These are phyloP conservation scores for Rhizoclosmatium sp. DNA, from an alignment of 192 early-diverging fungal species.

Conservation along the genomic window DNA sequence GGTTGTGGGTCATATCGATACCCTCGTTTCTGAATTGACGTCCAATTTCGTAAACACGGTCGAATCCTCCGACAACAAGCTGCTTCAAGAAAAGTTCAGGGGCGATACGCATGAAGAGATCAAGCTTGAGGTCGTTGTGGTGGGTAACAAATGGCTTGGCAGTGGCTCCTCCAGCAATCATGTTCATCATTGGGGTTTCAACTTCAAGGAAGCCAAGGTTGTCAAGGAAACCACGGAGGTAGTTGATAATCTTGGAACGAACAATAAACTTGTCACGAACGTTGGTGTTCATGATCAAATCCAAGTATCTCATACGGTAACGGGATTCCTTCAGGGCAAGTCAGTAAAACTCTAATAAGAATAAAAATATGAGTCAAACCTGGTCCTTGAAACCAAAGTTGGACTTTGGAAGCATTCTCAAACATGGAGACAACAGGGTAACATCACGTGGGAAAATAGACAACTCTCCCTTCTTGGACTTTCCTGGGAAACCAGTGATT, in stretches of 20 bases:
- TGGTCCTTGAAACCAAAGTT: slow-evolving; percentile 97
- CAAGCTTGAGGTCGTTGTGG: slow-evolving; percentile 99
- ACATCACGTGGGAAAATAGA: slow-evolving; percentile 93
- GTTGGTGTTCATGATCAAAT: slow-evolving; percentile 97
- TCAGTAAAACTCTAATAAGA: not conserved
- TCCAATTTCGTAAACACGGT: slow-evolving; percentile 99
- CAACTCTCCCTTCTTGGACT: slow-evolving; percentile 92
- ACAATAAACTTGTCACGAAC: slow-evolving; percentile 95
- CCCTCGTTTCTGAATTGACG: slow-evolving; percentile 99
- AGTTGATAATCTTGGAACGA: slow-evolving; percentile 93
- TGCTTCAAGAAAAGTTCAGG: slow-evolving; percentile 98
- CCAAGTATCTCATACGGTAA: slow-evolving; percentile 97
- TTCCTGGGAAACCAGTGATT: slow-evolving; percentile 87
- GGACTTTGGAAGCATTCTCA: slow-evolving; percentile 94
- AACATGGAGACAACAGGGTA: slow-evolving; percentile 88
- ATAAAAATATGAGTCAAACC: slow-evolving; percentile 18
- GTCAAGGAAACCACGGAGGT: slow-evolving; percentile 94
- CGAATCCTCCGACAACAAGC: slow-evolving; percentile 97
- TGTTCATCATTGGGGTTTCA: slow-evolving; percentile 99
- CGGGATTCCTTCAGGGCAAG: slow-evolving; percentile 68
- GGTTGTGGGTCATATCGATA: slow-evolving; percentile 99
- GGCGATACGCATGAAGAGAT: slow-evolving; percentile 98
- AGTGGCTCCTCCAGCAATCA: slow-evolving; percentile 93
- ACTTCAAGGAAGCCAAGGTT: slow-evolving; percentile 96
- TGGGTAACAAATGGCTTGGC: slow-evolving; percentile 99